Percentiles rank a stretch among this genome's conserved stretches.
These are phyloP conservation scores for Obba rivulosa DNA, from an alignment of 768 basidiomycete species.

Conservation along the genomic window DNA sequence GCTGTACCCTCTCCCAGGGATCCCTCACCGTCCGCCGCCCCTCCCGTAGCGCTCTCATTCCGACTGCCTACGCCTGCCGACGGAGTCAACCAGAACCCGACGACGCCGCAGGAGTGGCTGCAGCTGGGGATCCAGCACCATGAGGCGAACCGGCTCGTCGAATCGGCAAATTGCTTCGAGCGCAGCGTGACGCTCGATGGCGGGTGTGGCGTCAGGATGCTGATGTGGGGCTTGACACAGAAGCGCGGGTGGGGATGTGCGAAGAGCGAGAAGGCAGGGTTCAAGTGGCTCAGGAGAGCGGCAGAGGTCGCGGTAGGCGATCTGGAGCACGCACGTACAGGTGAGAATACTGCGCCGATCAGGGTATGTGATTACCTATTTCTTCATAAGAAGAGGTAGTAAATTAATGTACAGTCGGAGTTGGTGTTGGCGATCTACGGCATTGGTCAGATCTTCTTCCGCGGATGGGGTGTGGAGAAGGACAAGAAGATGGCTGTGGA, in stretches of 20 bases:
- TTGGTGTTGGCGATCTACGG: slow-evolving; percentile 88
- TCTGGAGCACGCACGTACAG: slow-evolving; percentile 56
- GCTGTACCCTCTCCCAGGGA: slow-evolving; percentile 3
- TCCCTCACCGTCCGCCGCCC: slow-evolving; percentile 1
- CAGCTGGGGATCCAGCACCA: slow-evolving; percentile 76
- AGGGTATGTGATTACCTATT: slow-evolving; percentile 32
- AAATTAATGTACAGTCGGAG: slow-evolving; percentile 47
- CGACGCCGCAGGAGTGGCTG: slow-evolving; percentile 61
- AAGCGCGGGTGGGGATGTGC: slow-evolving; percentile 86
- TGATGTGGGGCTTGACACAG: slow-evolving; percentile 86
- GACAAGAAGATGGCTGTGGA: slow-evolving; percentile 89
- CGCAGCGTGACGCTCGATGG: slow-evolving; percentile 67
- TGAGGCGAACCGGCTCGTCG: slow-evolving; percentile 62
- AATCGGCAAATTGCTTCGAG: slow-evolving; percentile 73
- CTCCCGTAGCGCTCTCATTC: slow-evolving; percentile 1
- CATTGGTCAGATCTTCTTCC: slow-evolving; percentile 89
- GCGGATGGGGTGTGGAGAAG: slow-evolving; percentile 85
- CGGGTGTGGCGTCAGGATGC: slow-evolving; percentile 85
- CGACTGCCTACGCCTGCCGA: slow-evolving; percentile 1
- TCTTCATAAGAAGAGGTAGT: background rate
- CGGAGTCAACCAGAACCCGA: slow-evolving; percentile 6
- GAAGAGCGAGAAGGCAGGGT: slow-evolving; percentile 74
- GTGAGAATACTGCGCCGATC: slow-evolving; percentile 49
- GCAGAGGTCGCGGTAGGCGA: slow-evolving; percentile 78
- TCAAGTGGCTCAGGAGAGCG: slow-evolving; percentile 78